phyloP scores from a whole-genome alignment of 2,329 filamentous ascomycete species.

The Plenodomus lindquistii region DNA sequence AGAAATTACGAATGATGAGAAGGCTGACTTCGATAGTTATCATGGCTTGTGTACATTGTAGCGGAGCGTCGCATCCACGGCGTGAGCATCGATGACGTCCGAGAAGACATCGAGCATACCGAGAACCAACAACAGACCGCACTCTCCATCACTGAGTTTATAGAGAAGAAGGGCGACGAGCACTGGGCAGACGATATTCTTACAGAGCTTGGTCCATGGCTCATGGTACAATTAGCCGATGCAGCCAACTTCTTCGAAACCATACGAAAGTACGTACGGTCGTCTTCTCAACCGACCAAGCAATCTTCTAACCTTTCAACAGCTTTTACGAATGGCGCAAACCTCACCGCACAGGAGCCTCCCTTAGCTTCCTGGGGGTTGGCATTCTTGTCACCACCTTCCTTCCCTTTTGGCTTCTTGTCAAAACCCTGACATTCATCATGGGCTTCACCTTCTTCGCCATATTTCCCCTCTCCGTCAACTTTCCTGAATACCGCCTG shows the following conservation, averaged over 20 bases:
- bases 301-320: not conserved
- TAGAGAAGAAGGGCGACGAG: conserved; percentile 43
- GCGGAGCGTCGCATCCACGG: conserved; percentile 21
- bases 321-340: conserved; percentile 46
- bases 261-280: conserved; percentile 30
- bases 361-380: conserved; percentile 27
- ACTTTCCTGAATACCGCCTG: conserved; percentile 42
- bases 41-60: conserved; percentile 27
- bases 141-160: conserved; percentile 39
- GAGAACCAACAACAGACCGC: conserved; percentile 38
- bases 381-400: conserved; percentile 26
- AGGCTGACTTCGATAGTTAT: conserved; percentile 16
- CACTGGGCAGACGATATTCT: conserved; percentile 41
- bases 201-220: conserved; percentile 33
- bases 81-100: conserved; percentile 29
- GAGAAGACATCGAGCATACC: conserved; percentile 36
- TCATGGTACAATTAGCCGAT: conserved; percentile 43
- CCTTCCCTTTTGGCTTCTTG: conserved; percentile 29
- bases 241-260: conserved; percentile 42
- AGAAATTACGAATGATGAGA: not conserved
- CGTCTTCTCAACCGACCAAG: not conserved
- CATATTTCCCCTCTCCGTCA: conserved; percentile 39
- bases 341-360: conserved; percentile 30
- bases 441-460: conserved; percentile 39
- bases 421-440: conserved; percentile 34